phyloP scores from a whole-genome alignment of 2,329 filamentous ascomycete genomes.

The Nemania abortiva region DNA sequence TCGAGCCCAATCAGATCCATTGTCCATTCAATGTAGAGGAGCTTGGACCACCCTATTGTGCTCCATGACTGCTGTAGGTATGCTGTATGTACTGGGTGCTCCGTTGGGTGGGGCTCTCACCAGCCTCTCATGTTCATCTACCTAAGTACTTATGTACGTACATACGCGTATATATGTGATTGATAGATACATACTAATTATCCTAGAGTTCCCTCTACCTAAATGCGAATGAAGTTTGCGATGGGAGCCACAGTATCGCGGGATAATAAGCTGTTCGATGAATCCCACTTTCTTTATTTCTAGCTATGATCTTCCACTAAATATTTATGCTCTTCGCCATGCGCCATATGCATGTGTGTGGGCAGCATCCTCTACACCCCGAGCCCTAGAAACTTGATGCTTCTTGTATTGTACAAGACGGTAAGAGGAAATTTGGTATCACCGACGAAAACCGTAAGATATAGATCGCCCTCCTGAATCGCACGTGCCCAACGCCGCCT shows the following conservation, averaged over 20 bases:
- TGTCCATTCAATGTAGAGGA: conserved; percentile 31
- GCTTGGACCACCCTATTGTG: conserved; percentile 38
- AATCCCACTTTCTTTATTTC: conserved; percentile 25
- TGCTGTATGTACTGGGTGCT: too few relatives aligned
- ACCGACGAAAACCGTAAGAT: conserved; percentile 27
- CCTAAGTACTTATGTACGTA: too few relatives aligned
- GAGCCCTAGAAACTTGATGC: conserved; percentile 14
- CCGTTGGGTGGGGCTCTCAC: too few relatives aligned
- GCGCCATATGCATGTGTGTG: conserved; percentile 1
- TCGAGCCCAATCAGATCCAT: conserved; percentile 39
- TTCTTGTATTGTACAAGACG: conserved; percentile 32
- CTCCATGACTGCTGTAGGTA: too few relatives aligned
- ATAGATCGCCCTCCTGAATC: conserved; percentile 30
- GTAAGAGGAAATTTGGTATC: conserved; percentile 34
- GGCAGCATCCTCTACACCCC: not conserved
- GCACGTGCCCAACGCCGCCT: conserved; percentile 35
- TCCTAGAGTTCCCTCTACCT: not conserved
- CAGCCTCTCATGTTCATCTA: too few relatives aligned
- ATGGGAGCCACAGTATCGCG: not conserved
- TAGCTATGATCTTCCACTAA: conserved; percentile 12
- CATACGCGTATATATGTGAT: too few relatives aligned
- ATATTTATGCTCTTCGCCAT: conserved; percentile 12
- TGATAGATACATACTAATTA: too few relatives aligned
- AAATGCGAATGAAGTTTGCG: not conserved
- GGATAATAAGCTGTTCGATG: not conserved